phyloP scores from a whole-genome alignment of 2,329 filamentous ascomycete species.

The Cercospora canescens region DNA sequence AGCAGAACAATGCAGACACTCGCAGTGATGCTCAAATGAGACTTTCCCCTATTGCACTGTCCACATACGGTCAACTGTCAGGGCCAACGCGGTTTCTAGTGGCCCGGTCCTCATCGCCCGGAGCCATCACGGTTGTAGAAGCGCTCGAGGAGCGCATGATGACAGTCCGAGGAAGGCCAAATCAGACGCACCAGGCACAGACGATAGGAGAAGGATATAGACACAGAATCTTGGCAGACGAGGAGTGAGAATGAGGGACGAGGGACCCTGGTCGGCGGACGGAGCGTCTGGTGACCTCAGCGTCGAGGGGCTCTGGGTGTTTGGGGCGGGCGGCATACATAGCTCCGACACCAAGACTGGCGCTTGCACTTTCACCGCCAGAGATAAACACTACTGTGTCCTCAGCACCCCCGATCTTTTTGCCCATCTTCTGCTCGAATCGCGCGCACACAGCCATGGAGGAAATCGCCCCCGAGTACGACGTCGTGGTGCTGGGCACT shows the following conservation, averaged over 20 bases:
- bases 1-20: too few relatives aligned
- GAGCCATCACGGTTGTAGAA: too few relatives aligned
- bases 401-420: neutral
- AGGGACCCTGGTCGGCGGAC: neutral
- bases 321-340: neutral
- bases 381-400: neutral
- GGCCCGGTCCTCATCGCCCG: too few relatives aligned
- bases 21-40: neutral
- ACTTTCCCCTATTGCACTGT: neutral
- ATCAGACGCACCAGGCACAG: too few relatives aligned
- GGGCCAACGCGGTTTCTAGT: neutral
- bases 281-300: neutral
- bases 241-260: neutral
- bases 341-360: neutral
- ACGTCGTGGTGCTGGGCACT: conserved; percentile 97
- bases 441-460: conserved; percentile 67
- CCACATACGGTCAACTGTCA: neutral
- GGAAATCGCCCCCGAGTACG: conserved; percentile 97
- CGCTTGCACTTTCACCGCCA: conserved; percentile 2
- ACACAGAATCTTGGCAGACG: neutral
- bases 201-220: neutral
- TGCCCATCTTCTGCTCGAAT: neutral
- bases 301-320: neutral
- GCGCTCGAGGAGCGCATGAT: too few relatives aligned
- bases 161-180: neutral